Conservation (phyloP, 202 grass and related monocot genomes). For the Digitaria exilis region DNA sequence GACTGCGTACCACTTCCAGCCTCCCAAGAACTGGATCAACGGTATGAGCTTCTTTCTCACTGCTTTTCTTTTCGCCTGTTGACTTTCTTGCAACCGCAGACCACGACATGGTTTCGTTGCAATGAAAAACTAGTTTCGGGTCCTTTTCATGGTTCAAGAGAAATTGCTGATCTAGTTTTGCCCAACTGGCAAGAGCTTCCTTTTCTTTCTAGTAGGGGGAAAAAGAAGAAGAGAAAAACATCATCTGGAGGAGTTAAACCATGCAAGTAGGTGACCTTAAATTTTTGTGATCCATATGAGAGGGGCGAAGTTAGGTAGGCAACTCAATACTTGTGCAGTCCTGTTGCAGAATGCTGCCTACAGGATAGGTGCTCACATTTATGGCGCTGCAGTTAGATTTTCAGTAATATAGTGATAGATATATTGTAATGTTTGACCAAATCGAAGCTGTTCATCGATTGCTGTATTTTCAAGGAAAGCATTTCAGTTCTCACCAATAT, state of each 20-base stretch:
- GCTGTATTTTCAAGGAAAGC: neutral
- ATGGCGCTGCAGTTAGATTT: slow-evolving; percentile 12
- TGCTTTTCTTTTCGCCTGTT: neutral
- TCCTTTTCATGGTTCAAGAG: slow-evolving; percentile 14
- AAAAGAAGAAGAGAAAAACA: neutral
- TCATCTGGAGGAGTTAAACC: neutral
- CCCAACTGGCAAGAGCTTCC: neutral
- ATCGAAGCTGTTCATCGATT: neutral
- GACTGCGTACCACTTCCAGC: slow-evolving; percentile 90
- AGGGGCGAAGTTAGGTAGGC: slow-evolving; percentile 24
- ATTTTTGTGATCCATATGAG: neutral
- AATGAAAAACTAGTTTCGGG: neutral
- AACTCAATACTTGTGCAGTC: slow-evolving; percentile 40
- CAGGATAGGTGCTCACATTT: slow-evolving; percentile 3
- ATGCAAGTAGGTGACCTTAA: neutral
- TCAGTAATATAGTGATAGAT: neutral
- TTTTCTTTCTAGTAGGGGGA: neutral
- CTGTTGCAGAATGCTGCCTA: neutral
- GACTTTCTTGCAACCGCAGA: neutral
- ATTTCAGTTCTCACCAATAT: neutral
- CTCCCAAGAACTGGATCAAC: slow-evolving; percentile 92
- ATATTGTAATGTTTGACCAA: neutral
- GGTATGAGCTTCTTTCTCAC: slow-evolving; percentile 40
- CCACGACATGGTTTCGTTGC: neutral
- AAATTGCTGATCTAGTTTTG: neutral